A percentile compares a stretch with the other conserved stretches of the same genome.
These are phyloP conservation scores for Naumovozyma dairenensis DNA, from an alignment of 805 yeast species.

Conservation along the genomic window DNA sequence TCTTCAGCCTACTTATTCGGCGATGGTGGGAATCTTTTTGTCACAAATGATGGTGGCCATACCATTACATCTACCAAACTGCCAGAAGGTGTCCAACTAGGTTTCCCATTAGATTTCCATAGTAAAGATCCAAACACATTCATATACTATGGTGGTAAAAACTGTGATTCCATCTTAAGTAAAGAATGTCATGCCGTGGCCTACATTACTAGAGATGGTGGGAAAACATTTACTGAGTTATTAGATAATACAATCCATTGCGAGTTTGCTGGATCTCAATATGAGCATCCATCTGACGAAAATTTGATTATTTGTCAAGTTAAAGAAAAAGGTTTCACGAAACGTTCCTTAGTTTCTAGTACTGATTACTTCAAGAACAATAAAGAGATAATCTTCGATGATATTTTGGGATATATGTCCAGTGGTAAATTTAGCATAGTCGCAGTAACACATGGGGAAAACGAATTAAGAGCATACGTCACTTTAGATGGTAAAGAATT, in stretches of 20 bases:
- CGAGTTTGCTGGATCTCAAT: constrained; percentile 50
- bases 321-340: constrained; percentile 27
- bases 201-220: constrained; percentile 57
- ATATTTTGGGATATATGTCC: constrained; percentile 64
- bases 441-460: constrained; percentile 46
- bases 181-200: constrained; percentile 50
- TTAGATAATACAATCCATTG: constrained; percentile 48
- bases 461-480: constrained; percentile 55
- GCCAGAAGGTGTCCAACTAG: constrained; percentile 40
- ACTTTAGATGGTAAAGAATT: constrained; percentile 69
- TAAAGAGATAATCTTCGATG: constrained; percentile 37
- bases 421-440: constrained; percentile 65
- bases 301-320: constrained; percentile 60
- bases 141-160: constrained; percentile 58
- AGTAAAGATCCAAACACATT: constrained; percentile 45
- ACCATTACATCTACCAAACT: constrained; percentile 38
- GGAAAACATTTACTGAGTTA: constrained; percentile 48
- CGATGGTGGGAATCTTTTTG: constrained; percentile 38
- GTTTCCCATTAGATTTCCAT: constrained; percentile 50
- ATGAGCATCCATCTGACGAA: constrained; percentile 36
- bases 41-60: constrained; percentile 61
- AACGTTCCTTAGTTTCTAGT: constrained; percentile 36
- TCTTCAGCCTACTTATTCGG: constrained; percentile 35
- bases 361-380: constrained; percentile 40
- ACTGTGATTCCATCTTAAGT: constrained; percentile 40